A percentile compares a stretch with the other conserved stretches of the same genome.
phyloP scores from a whole-genome alignment of 2,329 filamentous ascomycete species.

The Pyrenochaeta sp. region DNA sequence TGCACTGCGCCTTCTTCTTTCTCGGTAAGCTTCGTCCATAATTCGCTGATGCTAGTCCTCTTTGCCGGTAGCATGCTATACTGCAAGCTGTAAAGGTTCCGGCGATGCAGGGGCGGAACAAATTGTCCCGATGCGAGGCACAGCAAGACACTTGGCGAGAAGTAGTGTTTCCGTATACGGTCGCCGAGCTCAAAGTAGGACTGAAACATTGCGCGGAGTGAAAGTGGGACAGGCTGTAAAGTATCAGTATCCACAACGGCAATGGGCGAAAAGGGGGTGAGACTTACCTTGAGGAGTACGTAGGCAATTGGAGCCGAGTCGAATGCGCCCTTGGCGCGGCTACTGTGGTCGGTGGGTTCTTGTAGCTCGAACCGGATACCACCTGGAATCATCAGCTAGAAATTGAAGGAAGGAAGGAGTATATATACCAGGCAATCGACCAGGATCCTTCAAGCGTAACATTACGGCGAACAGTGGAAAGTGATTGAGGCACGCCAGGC shows the following conservation, averaged over 20 bases:
- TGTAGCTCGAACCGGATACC: constrained; percentile 91
- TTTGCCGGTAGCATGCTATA: constrained; percentile 95
- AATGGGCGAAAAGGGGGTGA: constrained; percentile 5
- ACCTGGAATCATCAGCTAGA: constrained; percentile 50
- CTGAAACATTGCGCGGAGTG: constrained; percentile 93
- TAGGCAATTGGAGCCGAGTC: constrained; percentile 73
- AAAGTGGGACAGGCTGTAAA: constrained; percentile 76
- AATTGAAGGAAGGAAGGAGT: background rate
- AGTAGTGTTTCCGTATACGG: constrained; percentile 93
- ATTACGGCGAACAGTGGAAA: constrained; percentile 97
- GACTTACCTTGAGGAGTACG: constrained; percentile 79
- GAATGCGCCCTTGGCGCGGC: constrained; percentile 48
- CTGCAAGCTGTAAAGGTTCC: constrained; percentile 93
- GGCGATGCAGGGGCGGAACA: constrained; percentile 92
- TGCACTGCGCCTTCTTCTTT: constrained; percentile 8
- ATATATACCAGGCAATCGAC: constrained; percentile 78
- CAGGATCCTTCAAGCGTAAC: constrained; percentile 92
- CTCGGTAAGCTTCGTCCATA: constrained; percentile 74
- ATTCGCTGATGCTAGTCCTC: constrained; percentile 80
- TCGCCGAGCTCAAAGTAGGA: constrained; percentile 96
- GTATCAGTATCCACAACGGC: background rate
- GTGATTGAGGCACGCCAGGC: constrained; percentile 93
- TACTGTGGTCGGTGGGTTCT: constrained; percentile 65
- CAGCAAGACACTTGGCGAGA: constrained; percentile 86
- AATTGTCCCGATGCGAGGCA: constrained; percentile 91